Base-by-base conservation (phyloP, 1,284 basidiomycete species). In the Cerrena zonata region DNA sequence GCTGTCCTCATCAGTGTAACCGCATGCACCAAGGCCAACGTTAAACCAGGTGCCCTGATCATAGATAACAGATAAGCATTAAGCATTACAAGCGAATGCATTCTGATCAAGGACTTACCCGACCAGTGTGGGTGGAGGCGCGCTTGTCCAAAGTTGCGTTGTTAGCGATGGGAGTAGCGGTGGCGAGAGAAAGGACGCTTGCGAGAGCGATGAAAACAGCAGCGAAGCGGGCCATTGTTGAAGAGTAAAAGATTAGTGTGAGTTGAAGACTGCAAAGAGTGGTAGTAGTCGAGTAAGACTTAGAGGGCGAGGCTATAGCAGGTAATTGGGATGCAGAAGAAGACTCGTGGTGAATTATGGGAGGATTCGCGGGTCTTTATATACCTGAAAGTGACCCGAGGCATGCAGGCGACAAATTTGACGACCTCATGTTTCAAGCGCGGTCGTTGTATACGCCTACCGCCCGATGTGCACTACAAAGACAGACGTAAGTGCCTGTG, bases 151-250 rank as follows among this genome's bases (percentile, higher is more conserved):
- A 27, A 49, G 49, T 47, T 22, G 56, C 63, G 45, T 58, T 56
- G 48, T 25, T 49, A 43, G 72, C 66, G 24, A 82, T 58, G 26
- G 83, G 83, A 23, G 75, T 63, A 13, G 77, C 77, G 56, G 76
- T 58, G 39, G 67, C 61, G 52, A 70, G 57, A 53, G 75, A 58
- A 51, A 77, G 48, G 54, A 72, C 68, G 48, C 71, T 62, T 60
- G 74, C 69, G 54, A 82, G 58, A 24, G 70, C 60, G 54, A 76
- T 64, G 59, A 78, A 53, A 58, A 77, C 57, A 58, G 73, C 50
- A 39, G 65, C 62, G 56, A 74, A 48, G 54, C 63, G 69, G 61
- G 61, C 64, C 75, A 79, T 78, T 54, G 49, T 21, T 63, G 49
- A 49, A 50, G 46, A 34, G 44, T 47, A 22, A 40, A 47, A 43